A percentile compares a stretch with the other conserved stretches of the same genome.
Conservation (phyloP, 78 protist species). For the Dictyostelium capitatum region DNA sequence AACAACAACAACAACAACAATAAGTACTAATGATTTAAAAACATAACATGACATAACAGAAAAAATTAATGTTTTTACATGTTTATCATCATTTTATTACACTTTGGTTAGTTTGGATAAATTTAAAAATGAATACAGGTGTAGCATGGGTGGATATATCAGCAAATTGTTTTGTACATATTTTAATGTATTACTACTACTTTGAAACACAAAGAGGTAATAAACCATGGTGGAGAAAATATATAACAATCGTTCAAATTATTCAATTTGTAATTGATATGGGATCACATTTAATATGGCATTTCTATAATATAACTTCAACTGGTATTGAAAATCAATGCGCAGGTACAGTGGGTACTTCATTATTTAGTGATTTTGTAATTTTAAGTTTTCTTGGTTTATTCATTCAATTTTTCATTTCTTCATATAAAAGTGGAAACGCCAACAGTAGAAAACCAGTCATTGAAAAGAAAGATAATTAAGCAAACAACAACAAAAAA, state of each 20-base stretch:
- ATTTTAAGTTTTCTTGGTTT: constrained; percentile 51
- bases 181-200: constrained; percentile 85
- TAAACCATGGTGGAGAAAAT: constrained; percentile 86
- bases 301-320: not conserved
- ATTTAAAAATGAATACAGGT: constrained; percentile 37
- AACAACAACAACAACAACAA: no score
- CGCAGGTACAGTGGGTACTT: not conserved
- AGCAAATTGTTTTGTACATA: constrained; percentile 87
- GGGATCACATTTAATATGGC: constrained; percentile 40
- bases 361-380: constrained; percentile 46
- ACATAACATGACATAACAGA: no score
- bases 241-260: constrained; percentile 72
- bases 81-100: constrained; percentile 90
- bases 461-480: constrained; percentile 6
- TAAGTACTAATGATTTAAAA: no score
- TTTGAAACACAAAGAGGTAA: constrained; percentile 34
- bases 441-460: not conserved
- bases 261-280: constrained; percentile 77
- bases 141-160: constrained; percentile 70
- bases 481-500: not conserved
- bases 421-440: constrained; percentile 22
- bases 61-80: constrained; percentile 77
- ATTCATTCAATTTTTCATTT: constrained; percentile 56
- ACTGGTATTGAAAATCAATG: not conserved
- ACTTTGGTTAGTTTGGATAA: constrained; percentile 56